Base-by-base conservation (phyloP, 106 monocot species). In the Dendrobium huoshanense region DNA sequence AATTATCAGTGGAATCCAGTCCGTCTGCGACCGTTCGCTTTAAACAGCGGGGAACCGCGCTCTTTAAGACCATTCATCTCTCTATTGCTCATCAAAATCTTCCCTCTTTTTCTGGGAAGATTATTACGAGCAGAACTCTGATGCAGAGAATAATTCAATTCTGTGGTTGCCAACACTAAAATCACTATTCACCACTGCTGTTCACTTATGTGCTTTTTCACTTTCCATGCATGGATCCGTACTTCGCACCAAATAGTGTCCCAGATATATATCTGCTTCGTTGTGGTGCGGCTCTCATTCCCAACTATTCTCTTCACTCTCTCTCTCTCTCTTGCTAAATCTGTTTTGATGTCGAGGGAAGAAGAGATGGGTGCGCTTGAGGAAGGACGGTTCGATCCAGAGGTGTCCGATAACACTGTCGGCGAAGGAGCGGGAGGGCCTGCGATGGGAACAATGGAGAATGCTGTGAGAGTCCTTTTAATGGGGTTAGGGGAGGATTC, bases 401-500 rank as follows among this genome's bases (percentile, higher is more conserved):
- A 82, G 42, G 16, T 72, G n/a, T n/a, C 64, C 31, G 24, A 18
- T 18, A 74, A 45, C 18, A 19, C 73, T 72, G 8, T 42, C 22
- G 85, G 81, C 2, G 22, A 9, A 8, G 85, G 45, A 4, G 67
- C 47, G 8, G 86, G 77, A 17, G 74, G 54, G 7, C 9, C 17
- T 3, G 79, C 54, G 10, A 58, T 29, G 13, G 85, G 83, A 7
- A 37, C 78, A 16, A 86, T 91, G 64, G 91, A 88, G 85, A 88
- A 84, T 5, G 88, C 91, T 0, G 91, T 91, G 55, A 86, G 41
- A 83, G 82, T 87, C 0, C 78, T 91, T 68, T 54, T 91, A 4
- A 56, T 73, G 41, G 91, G 88, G 5, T 67, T 91, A 37, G 91
- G 87, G 10, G 91, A 91, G 77, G 91, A 88, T 68, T 78, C 56